Conservation (phyloP, 495 filamentous ascomycete species). For the Platismatia glauca region DNA sequence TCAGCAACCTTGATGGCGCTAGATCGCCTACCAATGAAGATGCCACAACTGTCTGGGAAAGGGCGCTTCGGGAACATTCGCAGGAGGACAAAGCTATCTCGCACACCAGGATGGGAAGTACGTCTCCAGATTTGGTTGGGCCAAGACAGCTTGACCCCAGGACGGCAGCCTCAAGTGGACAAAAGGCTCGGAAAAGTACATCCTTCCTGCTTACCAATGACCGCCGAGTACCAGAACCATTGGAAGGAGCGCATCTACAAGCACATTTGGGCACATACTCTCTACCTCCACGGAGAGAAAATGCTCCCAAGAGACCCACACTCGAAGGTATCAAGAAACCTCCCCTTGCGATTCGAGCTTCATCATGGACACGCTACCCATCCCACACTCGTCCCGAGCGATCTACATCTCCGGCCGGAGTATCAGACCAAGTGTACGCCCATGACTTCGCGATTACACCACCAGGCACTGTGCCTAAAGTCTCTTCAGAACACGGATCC, state of each 20-base stretch:
- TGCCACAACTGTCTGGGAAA: constrained; percentile 16
- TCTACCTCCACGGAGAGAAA: constrained; percentile 1
- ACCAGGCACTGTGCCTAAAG: background rate
- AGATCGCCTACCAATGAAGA: constrained; percentile 1
- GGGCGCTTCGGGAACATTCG: constrained; percentile 16
- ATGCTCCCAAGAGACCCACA: constrained; percentile 4
- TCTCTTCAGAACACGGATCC: background rate
- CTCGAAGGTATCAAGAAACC: constrained; percentile 4
- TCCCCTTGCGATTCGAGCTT: constrained; percentile 8
- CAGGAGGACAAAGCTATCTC: constrained; percentile 11
- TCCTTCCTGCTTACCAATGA: constrained; percentile 1
- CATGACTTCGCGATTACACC: constrained; percentile 15
- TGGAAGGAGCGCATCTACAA: constrained; percentile 9
- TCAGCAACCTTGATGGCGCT: constrained; percentile 17
- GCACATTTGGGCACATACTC: constrained; percentile 14
- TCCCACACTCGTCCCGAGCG: constrained; percentile 18
- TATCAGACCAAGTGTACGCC: constrained; percentile 18
- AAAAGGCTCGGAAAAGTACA: background rate
- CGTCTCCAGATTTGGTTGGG: constrained; percentile 6
- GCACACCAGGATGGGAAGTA: constrained; percentile 17
- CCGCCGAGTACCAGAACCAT: background rate
- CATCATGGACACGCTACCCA: constrained; percentile 21
- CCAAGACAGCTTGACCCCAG: background rate
- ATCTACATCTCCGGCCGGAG: constrained; percentile 13
- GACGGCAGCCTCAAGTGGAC: background rate